Percentiles rank a stretch among this genome's conserved stretches.
These are phyloP conservation scores for Dendrobium catenatum DNA, from an alignment of 106 monocot genomes.

Conservation along the genomic window DNA sequence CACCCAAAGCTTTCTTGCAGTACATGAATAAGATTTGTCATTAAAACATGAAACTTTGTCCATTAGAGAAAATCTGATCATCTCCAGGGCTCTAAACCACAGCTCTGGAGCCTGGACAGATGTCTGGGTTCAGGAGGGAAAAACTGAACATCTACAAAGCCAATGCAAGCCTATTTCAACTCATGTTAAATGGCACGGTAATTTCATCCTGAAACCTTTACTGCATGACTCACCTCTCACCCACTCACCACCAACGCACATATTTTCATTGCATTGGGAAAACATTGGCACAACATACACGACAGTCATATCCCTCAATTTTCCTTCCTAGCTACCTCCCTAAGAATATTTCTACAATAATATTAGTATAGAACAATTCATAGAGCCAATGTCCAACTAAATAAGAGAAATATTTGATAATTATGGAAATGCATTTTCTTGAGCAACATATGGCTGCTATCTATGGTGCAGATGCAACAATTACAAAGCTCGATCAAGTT, in stretches of 20 bases:
- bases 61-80: not conserved
- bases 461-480: not conserved
- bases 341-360: not conserved
- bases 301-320: not conserved
- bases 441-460: not conserved
- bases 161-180: not conserved
- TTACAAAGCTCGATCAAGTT: not conserved
- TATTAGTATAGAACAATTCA: not conserved
- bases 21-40: not conserved
- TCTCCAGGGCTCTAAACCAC: not conserved
- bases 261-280: not conserved
- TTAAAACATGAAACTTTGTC: not conserved
- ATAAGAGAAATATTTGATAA: not conserved
- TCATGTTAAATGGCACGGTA: not conserved
- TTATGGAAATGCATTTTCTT: not conserved
- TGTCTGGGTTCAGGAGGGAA: not conserved
- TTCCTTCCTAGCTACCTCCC: not conserved
- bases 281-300: not conserved
- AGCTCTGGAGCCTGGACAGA: not conserved
- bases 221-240: not conserved
- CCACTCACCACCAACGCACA: not conserved
- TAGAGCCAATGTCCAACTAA: not conserved
- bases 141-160: not conserved
- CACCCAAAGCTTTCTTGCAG: not conserved
- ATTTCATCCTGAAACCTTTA: not conserved